phyloP scores from a whole-genome alignment of 2,329 filamentous ascomycete species.

The Orbilia ellipsospora region DNA sequence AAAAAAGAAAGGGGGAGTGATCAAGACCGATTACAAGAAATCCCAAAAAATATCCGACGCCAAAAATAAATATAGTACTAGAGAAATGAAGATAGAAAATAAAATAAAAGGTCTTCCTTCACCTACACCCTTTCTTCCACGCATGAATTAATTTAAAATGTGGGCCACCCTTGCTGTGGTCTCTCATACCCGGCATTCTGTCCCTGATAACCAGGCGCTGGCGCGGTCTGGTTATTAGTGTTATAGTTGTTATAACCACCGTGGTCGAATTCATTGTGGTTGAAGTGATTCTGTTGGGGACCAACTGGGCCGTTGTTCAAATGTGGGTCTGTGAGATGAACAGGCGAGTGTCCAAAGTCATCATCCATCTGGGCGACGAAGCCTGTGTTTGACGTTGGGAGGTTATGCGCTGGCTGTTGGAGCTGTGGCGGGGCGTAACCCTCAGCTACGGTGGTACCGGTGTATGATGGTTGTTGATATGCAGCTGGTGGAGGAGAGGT shows the following conservation, averaged over 20 bases:
- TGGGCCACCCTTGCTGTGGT: constrained; percentile 37
- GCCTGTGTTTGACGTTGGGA: constrained; percentile 14
- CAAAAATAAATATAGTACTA: constrained; percentile 5
- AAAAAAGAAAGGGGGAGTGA: constrained; percentile 4
- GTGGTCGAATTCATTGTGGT: constrained; percentile 51
- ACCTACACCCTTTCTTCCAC: neutral
- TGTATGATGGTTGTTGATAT: constrained; percentile 31
- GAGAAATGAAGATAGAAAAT: constrained; percentile 8
- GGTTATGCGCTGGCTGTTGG: constrained; percentile 4
- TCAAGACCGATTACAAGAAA: constrained; percentile 10
- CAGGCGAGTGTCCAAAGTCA: constrained; percentile 46
- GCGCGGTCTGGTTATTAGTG: neutral
- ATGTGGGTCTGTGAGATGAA: constrained; percentile 38
- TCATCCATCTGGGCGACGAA: constrained; percentile 54
- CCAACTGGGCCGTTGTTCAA: constrained; percentile 8
- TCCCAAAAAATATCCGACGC: constrained; percentile 3
- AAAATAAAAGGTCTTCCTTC: neutral
- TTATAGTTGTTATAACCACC: constrained; percentile 42
- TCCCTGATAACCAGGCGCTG: constrained; percentile 8
- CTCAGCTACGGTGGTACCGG: constrained; percentile 30
- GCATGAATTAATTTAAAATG: constrained; percentile 20
- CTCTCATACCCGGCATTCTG: constrained; percentile 9
- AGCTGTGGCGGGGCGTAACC: constrained; percentile 16
- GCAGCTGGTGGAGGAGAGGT: constrained; percentile 1
- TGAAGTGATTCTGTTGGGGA: constrained; percentile 6